Base-by-base conservation (phyloP, 805 yeast genomes). In the Geotrichum ghanense region DNA sequence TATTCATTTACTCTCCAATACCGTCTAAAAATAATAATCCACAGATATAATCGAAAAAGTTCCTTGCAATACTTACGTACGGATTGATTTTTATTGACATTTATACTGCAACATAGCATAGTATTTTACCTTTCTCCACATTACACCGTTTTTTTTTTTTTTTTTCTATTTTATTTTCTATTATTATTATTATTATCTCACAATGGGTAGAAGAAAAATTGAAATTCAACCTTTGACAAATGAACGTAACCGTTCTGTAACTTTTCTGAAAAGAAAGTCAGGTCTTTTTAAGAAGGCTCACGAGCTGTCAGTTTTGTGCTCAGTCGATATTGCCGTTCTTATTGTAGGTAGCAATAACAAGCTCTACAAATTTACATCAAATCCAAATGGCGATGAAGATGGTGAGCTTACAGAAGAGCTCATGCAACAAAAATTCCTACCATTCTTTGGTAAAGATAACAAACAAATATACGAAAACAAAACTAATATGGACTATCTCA, bases 121-220 rank as follows among this genome's bases (percentile, higher is more conserved):
- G n/a, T n/a, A n/a, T n/a, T n/a, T n/a, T n/a, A n/a, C n/a, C n/a
- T n/a, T n/a, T n/a, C n/a, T n/a, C n/a, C n/a, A n/a, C n/a, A n/a
- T n/a, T n/a, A n/a, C n/a, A n/a, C n/a, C n/a, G n/a, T n/a, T n/a
- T n/a, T n/a, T n/a, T n/a, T n/a, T n/a, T n/a, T n/a, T n/a, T n/a
- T n/a, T n/a, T 24, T 24, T 12, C 27, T 24, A 7, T 7, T 24
- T 12, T 24, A 24, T 7, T 24, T 24, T 24, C 27, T 24, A 12
- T 24, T 12, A 7, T 12, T 24, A 12, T 12, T 20, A 35, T 26
- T 37, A 3, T 46, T 42, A 37, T 22, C n/a, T 24, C 47, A 50
- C 23, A 44, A 92, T 90, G 98, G 98, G 98, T 46, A 82, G 98
- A 72, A 83, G 97, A 69, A 92, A 90, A 65, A 90, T 90, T 53